Base-by-base conservation (phyloP, 192 early-diverging fungal species). In the Phlyctochytrium planicorne region DNA sequence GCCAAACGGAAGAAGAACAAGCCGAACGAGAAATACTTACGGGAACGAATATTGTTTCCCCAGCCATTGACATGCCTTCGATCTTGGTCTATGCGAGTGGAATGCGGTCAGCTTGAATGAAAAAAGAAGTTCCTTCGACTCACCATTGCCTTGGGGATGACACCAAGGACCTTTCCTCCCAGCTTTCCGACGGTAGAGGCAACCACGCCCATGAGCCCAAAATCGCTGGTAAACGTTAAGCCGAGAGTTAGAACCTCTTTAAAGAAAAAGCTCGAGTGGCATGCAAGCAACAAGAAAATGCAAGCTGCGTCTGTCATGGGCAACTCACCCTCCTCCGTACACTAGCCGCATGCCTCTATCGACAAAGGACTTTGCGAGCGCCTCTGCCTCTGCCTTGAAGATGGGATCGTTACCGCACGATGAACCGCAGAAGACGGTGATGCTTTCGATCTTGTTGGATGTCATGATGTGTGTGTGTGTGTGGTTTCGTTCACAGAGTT, bases 171-270 rank as follows among this genome's bases (percentile, higher is more conserved):
- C 0, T 78, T 67, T 34, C 89, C 92, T 3, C 81, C 82, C 34
- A 67, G 82, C 30, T 68, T 79, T 17, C 77, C 60, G 0, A 87
- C 88, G 25, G 89, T 74, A 29, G 75, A 69, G n/a, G 94, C 93
- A 34, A 94, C 83, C 0, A 80, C 78, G 17, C 94, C 94, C 94
- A 96, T 96, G 56, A 94, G 67, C 1, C 94, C 68, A 35, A n/a
- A n/a, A n/a, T n/a, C n/a, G n/a, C n/a, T n/a, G n/a, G n/a, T n/a
- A n/a, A n/a, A n/a, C n/a, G n/a, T n/a, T n/a, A n/a, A n/a, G n/a
- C n/a, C n/a, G n/a, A n/a, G n/a, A n/a, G n/a, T n/a, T n/a, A n/a
- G n/a, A n/a, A n/a, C n/a, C n/a, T n/a, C n/a, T n/a, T n/a, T n/a
- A n/a, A n/a, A n/a, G n/a, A n/a, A n/a, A n/a, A n/a, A n/a, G n/a